Conservation (phyloP, 345 rosid genomes). For the Rubroshorea leprosula region DNA sequence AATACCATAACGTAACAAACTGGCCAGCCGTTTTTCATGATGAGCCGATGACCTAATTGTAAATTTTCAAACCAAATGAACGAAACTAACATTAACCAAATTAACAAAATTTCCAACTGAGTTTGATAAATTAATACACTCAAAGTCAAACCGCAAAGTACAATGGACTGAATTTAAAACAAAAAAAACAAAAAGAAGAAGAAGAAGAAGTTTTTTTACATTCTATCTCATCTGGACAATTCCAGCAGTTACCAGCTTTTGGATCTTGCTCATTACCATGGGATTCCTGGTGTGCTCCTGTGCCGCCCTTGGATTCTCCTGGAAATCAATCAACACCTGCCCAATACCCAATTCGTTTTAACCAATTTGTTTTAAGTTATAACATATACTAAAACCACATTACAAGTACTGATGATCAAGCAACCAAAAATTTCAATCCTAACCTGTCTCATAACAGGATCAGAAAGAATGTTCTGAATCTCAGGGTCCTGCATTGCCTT, state of each 20-base stretch:
- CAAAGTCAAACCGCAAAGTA: background rate
- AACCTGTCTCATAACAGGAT: slow-evolving; percentile 99
- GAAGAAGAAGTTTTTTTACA: background rate
- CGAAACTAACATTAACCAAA: too few species aligned
- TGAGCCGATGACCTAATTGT: too few species aligned
- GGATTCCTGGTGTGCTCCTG: slow-evolving; percentile 91
- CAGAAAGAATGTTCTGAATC: slow-evolving; percentile 90
- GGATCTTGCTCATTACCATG: slow-evolving; percentile 88
- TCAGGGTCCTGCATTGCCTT: slow-evolving; percentile 98
- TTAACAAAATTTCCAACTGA: background rate
- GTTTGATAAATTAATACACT: background rate
- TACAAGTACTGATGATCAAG: background rate
- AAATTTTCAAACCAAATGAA: too few species aligned
- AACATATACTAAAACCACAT: background rate
- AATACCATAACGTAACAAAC: too few species aligned
- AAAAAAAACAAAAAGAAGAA: too few species aligned
- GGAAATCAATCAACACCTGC: slow-evolving; percentile 88
- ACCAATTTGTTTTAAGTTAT: background rate
- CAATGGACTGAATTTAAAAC: slow-evolving; percentile 1
- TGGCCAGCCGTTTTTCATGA: too few species aligned
- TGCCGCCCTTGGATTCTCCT: slow-evolving; percentile 90
- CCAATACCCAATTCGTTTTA: slow-evolving; percentile 5
- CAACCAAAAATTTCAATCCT: background rate
- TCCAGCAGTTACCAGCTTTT: slow-evolving; percentile 84
- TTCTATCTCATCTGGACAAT: slow-evolving; percentile 76